Conservation (phyloP, 116 monocot genomes). For the Zostera marina region DNA sequence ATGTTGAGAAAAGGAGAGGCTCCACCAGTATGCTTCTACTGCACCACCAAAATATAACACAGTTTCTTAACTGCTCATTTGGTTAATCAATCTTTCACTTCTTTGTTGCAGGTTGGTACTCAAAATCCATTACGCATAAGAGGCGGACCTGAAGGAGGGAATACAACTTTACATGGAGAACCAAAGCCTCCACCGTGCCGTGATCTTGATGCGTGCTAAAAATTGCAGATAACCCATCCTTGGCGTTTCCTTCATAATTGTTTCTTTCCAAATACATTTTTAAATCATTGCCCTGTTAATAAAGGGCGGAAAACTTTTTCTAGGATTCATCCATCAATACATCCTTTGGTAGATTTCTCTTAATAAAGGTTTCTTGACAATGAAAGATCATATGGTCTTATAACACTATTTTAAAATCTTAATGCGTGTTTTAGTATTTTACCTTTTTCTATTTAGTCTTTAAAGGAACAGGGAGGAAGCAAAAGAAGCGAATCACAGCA, state of each 20-base stretch:
- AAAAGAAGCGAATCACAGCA: no score
- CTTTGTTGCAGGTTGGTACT: conserved; percentile 51
- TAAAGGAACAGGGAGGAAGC: no score
- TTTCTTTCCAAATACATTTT: background rate
- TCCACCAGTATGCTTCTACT: conserved; percentile 58
- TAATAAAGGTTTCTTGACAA: no score
- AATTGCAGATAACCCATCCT: background rate
- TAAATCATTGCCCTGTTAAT: background rate
- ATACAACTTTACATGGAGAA: conserved; percentile 63
- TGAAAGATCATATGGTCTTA: no score
- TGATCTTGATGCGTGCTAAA: conserved; percentile 75
- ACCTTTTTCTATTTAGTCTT: no score
- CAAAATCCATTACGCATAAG: conserved; percentile 60
- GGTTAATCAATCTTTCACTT: background rate
- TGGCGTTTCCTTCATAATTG: background rate
- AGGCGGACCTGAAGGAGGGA: conserved; percentile 79
- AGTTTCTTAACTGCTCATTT: conserved; percentile 2
- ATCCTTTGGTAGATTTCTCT: no score
- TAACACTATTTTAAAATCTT: no score
- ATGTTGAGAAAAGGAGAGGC: conserved; percentile 68
- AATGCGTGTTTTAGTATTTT: no score
- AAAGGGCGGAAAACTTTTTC: no score
- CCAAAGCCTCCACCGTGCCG: conserved; percentile 83
- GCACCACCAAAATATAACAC: background rate
- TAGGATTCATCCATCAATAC: no score